Evolutionary conservation across 768 basidiomycete genomes (phyloP).

Genomic region (Psilocybe cubensis): DNA sequence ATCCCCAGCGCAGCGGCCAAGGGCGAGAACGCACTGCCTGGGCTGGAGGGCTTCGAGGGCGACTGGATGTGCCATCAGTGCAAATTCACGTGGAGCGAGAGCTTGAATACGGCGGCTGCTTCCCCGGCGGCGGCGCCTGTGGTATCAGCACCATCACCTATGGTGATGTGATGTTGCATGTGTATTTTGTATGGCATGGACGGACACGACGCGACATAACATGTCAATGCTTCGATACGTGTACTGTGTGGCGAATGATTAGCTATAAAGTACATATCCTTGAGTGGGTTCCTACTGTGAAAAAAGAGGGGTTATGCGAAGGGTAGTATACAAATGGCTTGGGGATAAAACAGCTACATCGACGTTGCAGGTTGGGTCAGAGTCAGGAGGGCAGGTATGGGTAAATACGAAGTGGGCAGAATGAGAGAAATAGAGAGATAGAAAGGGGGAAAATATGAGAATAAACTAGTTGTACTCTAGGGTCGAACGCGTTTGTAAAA

Average conservation of each 20-base stretch:
- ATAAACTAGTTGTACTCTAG: constrained; percentile 41
- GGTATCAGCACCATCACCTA: no score
- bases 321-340: constrained; percentile 34
- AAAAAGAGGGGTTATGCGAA: constrained; percentile 28
- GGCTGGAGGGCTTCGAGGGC: not conserved
- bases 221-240: no score
- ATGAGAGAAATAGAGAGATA: not conserved
- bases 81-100: constrained; percentile 40
- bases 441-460: constrained; percentile 23
- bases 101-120: constrained; percentile 30
- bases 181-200: no score
- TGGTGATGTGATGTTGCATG: constrained; percentile 35
- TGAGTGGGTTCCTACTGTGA: constrained; percentile 22
- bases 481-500: constrained; percentile 73
- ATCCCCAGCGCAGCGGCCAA: constrained; percentile 3
- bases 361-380: not conserved
- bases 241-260: no score
- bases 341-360: constrained; percentile 23
- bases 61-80: constrained; percentile 51
- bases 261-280: constrained; percentile 38
- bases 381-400: constrained; percentile 15
- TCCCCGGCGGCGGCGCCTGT: no score
- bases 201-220: no score
- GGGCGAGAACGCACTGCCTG: not conserved
- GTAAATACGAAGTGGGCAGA: constrained; percentile 1